phyloP scores from a whole-genome alignment of 75 land plant genomes.

The Selaginella moellendorffii region DNA sequence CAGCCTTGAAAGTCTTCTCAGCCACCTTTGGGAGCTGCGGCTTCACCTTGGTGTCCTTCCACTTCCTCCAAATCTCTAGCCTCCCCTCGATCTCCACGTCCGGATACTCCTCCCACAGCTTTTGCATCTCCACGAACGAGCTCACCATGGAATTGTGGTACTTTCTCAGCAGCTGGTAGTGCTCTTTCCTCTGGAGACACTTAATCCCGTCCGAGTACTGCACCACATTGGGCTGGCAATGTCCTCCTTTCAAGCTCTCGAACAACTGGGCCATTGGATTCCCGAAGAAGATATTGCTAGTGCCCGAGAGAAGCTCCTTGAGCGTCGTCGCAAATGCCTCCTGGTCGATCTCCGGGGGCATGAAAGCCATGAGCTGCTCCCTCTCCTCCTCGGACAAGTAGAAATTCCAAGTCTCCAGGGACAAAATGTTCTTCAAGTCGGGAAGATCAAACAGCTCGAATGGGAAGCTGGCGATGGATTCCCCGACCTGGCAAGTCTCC shows the following conservation, averaged over 20 bases:
- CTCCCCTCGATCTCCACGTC: slow-evolving; percentile 63
- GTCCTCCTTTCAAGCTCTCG: slow-evolving; percentile 61
- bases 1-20: not conserved
- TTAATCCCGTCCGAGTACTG: slow-evolving; percentile 51
- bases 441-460: slow-evolving; percentile 69
- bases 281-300: slow-evolving; percentile 56
- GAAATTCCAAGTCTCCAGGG: slow-evolving; percentile 89
- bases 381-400: slow-evolving; percentile 76
- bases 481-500: slow-evolving; percentile 72
- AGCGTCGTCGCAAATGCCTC: slow-evolving; percentile 37
- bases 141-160: slow-evolving; percentile 78
- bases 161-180: slow-evolving; percentile 49
- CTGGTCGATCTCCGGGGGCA: slow-evolving; percentile 68
- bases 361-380: slow-evolving; percentile 35
- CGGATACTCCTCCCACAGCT: slow-evolving; percentile 47
- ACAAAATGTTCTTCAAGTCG: slow-evolving; percentile 46
- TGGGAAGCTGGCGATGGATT: slow-evolving; percentile 45
- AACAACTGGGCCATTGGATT: slow-evolving; percentile 56
- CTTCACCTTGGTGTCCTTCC: slow-evolving; percentile 16
- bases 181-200: slow-evolving; percentile 55
- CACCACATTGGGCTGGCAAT: slow-evolving; percentile 70
- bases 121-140: slow-evolving; percentile 45
- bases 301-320: slow-evolving; percentile 50
- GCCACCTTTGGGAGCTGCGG: not conserved
- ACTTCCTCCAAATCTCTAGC: slow-evolving; percentile 37